Conservation (phyloP, 306 rosid species). For the Sesbania bispinosa region DNA sequence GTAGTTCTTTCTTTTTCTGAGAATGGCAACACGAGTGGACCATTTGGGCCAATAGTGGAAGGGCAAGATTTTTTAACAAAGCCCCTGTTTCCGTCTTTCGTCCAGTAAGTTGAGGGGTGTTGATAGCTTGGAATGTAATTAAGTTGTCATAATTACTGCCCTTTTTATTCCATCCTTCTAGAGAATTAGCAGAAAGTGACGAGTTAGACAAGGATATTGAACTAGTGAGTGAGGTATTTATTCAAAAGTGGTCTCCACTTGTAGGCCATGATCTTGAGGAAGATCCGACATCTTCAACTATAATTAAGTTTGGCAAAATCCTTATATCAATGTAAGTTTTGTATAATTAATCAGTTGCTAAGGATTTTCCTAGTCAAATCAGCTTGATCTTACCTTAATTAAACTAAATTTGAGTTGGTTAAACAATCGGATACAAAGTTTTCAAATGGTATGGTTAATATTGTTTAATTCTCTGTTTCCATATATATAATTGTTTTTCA, state of each 20-base stretch:
- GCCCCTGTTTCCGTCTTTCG: constrained; percentile 5
- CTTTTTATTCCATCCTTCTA: constrained; percentile 20
- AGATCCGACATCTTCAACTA: constrained; percentile 30
- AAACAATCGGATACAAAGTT: background rate
- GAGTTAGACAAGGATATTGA: constrained; percentile 17
- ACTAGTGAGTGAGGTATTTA: constrained; percentile 1
- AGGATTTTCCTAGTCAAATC: background rate
- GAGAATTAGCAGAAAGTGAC: constrained; percentile 34
- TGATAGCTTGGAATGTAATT: constrained; percentile 41
- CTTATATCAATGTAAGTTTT: background rate
- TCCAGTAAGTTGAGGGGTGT: constrained; percentile 9
- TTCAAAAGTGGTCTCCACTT: constrained; percentile 39
- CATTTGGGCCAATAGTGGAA: constrained; percentile 34
- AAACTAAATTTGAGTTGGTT: background rate
- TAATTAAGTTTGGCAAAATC: constrained; percentile 25
- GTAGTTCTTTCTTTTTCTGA: constrained; percentile 4
- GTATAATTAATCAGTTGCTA: background rate
- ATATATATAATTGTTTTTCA: background rate
- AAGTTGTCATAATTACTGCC: constrained; percentile 32
- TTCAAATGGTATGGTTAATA: background rate
- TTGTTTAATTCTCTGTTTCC: background rate
- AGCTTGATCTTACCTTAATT: background rate
- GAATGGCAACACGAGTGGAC: constrained; percentile 28
- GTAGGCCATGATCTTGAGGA: constrained; percentile 16
- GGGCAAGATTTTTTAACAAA: background rate